Conservation (phyloP, 1,284 basidiomycete genomes). For the Cystobasidium sp. region DNA sequence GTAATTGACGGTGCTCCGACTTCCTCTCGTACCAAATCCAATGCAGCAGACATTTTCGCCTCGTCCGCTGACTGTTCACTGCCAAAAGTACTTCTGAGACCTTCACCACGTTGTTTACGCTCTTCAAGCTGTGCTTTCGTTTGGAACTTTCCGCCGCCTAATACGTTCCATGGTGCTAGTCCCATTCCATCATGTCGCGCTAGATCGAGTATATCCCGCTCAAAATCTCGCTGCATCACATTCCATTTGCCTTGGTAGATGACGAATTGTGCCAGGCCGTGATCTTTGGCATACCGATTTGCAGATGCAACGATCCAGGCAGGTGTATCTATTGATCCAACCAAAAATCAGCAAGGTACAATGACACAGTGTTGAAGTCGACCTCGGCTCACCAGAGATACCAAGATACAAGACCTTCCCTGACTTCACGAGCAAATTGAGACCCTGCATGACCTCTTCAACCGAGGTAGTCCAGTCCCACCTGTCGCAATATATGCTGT, state of each 20-base stretch:
- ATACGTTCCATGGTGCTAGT: slow-evolving; percentile 57
- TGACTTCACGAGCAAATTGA: slow-evolving; percentile 60
- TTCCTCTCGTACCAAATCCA: slow-evolving; percentile 52
- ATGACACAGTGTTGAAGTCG: no score
- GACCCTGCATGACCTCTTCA: slow-evolving; percentile 65
- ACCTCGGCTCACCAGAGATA: slow-evolving; percentile 50
- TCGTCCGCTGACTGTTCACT: slow-evolving; percentile 51
- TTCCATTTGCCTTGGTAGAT: slow-evolving; percentile 67
- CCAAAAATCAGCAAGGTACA: background rate
- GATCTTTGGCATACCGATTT: slow-evolving; percentile 63
- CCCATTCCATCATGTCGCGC: slow-evolving; percentile 52
- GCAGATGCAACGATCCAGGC: slow-evolving; percentile 64
- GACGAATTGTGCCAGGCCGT: slow-evolving; percentile 63
- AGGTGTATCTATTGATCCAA: slow-evolving; percentile 57
- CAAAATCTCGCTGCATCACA: slow-evolving; percentile 61
- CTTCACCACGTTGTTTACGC: slow-evolving; percentile 60
- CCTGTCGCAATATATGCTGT: background rate
- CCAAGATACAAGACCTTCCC: slow-evolving; percentile 63
- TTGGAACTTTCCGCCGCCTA: slow-evolving; percentile 62
- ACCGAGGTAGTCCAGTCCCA: slow-evolving; percentile 62
- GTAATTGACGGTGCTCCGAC: slow-evolving; percentile 15
- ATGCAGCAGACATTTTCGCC: slow-evolving; percentile 45
- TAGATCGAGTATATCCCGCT: slow-evolving; percentile 64
- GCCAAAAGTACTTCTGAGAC: slow-evolving; percentile 58
- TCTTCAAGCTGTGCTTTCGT: slow-evolving; percentile 55